These are phyloP conservation scores for Fusarium euwallaceae DNA, from an alignment of 2,329 filamentous ascomycete species.

Conservation along the genomic window DNA sequence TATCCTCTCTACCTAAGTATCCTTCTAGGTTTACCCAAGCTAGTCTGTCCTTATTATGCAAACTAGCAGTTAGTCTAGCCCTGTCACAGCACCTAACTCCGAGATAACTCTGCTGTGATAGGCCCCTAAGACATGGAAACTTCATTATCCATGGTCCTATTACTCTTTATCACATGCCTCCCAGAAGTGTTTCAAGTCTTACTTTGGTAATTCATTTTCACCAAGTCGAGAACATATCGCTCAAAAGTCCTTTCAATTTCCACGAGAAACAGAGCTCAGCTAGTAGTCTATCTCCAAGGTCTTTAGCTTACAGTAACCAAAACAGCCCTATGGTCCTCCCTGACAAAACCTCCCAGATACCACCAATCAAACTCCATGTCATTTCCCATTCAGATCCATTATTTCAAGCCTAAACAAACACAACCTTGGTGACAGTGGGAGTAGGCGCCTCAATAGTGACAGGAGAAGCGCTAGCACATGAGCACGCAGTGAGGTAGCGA, in stretches of 20 bases:
- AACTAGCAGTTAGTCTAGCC: too few species aligned
- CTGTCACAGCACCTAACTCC: too few species aligned
- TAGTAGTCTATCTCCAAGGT: background rate
- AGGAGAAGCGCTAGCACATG: conserved; percentile 29
- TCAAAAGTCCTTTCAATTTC: background rate
- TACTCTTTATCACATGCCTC: background rate
- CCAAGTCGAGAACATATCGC: background rate
- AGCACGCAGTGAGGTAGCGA: conserved; percentile 40
- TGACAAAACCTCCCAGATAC: background rate
- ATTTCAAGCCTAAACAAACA: conserved; percentile 8
- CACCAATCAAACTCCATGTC: background rate
- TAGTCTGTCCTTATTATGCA: background rate
- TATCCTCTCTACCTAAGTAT: background rate
- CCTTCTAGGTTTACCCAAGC: background rate
- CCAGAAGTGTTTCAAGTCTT: background rate
- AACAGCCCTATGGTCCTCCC: background rate
- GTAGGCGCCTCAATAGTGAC: conserved; percentile 32
- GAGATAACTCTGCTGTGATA: too few species aligned
- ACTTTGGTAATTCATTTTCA: background rate
- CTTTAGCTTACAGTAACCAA: background rate
- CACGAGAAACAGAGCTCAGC: background rate
- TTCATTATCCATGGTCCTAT: background rate
- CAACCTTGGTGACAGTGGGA: conserved; percentile 35
- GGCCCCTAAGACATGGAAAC: background rate
- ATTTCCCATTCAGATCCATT: background rate